Conservation (phyloP, 305 asterid species). For the Fraxinus xanthoxyloides region DNA sequence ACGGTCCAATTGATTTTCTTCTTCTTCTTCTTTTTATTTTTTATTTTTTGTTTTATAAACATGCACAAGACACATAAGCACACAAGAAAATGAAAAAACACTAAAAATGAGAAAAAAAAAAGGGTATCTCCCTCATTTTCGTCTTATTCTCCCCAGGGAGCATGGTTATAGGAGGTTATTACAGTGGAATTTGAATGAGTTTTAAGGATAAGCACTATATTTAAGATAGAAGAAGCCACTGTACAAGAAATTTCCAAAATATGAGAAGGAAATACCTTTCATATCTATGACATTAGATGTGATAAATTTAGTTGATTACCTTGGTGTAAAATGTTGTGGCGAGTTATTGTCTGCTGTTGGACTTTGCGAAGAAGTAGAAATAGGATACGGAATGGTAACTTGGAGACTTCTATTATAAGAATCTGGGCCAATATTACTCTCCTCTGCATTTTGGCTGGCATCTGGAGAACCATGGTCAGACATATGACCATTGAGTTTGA, state of each 20-base stretch:
- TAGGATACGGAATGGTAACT: conserved; percentile 30
- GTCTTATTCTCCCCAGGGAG: neutral
- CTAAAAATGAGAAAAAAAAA: conserved; percentile 1
- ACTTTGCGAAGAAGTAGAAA: conserved; percentile 44
- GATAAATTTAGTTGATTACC: conserved; percentile 45
- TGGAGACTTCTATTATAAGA: conserved; percentile 34
- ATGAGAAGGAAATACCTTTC: neutral
- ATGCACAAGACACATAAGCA: neutral
- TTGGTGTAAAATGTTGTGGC: conserved; percentile 41
- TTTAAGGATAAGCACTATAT: neutral
- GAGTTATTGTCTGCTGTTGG: conserved; percentile 30
- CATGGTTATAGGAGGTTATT: neutral
- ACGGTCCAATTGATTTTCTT: neutral
- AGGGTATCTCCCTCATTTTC: neutral
- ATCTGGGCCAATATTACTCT: conserved; percentile 26
- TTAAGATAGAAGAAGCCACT: neutral
- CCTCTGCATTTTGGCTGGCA: conserved; percentile 33
- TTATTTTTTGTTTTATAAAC: neutral
- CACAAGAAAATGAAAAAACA: neutral
- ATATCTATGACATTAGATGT: neutral
- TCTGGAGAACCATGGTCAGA: conserved; percentile 36
- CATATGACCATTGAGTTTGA: conserved; percentile 63
- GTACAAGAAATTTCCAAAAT: neutral
- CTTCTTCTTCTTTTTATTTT: neutral
- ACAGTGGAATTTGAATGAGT: neutral